A percentile compares a stretch with the other conserved stretches of the same genome.
Conservation (phyloP, 2,329 filamentous ascomycete species). For the Coleophoma crateriformis region DNA sequence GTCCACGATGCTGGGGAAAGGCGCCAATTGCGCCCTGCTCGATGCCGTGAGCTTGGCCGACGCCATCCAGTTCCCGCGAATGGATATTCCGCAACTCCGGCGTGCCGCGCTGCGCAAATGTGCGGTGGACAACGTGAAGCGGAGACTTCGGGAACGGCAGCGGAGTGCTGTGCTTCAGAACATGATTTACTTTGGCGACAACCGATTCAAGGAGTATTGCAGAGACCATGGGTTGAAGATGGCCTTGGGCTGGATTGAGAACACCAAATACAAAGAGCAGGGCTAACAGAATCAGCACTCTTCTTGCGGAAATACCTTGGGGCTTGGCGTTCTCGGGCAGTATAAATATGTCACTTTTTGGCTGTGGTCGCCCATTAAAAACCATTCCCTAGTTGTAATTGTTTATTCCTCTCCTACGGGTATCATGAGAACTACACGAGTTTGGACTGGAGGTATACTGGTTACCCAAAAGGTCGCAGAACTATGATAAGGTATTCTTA, state of each 20-base stretch:
- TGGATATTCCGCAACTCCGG: conserved; percentile 3
- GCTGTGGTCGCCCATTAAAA: too few relatives aligned
- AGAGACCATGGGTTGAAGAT: conserved; percentile 15
- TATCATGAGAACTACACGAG: too few relatives aligned
- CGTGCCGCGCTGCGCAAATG: conserved; percentile 7
- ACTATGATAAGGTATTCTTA: too few relatives aligned
- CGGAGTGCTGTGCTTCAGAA: conserved; percentile 18
- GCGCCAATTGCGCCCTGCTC: conserved; percentile 22
- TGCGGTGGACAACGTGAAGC: conserved; percentile 17
- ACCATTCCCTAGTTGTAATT: too few relatives aligned
- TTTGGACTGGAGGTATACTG: too few relatives aligned
- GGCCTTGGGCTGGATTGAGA: conserved; percentile 16
- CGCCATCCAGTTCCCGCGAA: conserved; percentile 5
- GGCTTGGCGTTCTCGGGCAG: too few relatives aligned
- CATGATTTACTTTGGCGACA: conserved; percentile 19
- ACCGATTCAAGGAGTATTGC: conserved; percentile 16
- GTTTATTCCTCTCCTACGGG: too few relatives aligned
- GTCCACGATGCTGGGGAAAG: conserved; percentile 20
- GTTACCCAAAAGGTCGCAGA: too few relatives aligned
- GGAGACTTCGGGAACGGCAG: conserved; percentile 16
- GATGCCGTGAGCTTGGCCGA: conserved; percentile 20
- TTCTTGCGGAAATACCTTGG: too few relatives aligned
- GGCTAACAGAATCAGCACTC: too few relatives aligned
- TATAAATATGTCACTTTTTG: too few relatives aligned
- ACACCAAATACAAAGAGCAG: background rate